Evolutionary conservation across 2,329 filamentous ascomycete species (phyloP), one percentile per base, ranked within the genome.

Genomic region (Penicillium aurantiogriseum): DNA sequence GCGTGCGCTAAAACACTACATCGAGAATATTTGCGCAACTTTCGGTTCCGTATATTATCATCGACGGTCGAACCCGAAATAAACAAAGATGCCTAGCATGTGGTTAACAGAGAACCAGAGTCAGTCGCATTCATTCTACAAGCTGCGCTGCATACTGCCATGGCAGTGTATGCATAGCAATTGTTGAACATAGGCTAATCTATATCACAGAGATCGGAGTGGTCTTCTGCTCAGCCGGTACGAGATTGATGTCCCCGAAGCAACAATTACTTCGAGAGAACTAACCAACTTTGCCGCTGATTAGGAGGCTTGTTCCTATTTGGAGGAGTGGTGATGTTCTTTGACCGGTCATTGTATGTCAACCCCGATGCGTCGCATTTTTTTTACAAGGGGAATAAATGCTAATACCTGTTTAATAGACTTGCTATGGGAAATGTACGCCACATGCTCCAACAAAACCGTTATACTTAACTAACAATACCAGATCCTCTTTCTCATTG

Each of bases 31-130:
- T 19, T 46, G 42, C 21, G 27, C 49, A 43, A 27, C n/a, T 3
- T 9, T 42, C 10, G 11, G 9, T 33, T 9, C 42, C 21, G 23
- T 11, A 27, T 36, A 36, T 21, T n/a, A 6, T 10, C n/a, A 15
- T 5, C 48, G 11, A 11, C 31, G 9, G 10, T 42, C 31, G 6
- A 52, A 27, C 2, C n/a, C 13, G 10, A 43, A 21, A 44, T n/a
- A 38, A 33, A 50, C 62, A 71, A 84, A 76, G 52, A 90, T 92
- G 89, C 89, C 89, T 71, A 89, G 91, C 60, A 95, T 96, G 90
- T 97, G 93, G 93, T 84, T 97, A 71, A 90, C 92, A 69, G 93
- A 97, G 79, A 86, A 89, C 73, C 93, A 97, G 78, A 97, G 93
- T 96, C 83, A 71, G 89, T 81, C 23, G 49, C 42, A 53, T 42